Evolutionary conservation across 2,329 filamentous ascomycete genomes (phyloP).

Genomic region (Fusarium verticillioides): DNA sequence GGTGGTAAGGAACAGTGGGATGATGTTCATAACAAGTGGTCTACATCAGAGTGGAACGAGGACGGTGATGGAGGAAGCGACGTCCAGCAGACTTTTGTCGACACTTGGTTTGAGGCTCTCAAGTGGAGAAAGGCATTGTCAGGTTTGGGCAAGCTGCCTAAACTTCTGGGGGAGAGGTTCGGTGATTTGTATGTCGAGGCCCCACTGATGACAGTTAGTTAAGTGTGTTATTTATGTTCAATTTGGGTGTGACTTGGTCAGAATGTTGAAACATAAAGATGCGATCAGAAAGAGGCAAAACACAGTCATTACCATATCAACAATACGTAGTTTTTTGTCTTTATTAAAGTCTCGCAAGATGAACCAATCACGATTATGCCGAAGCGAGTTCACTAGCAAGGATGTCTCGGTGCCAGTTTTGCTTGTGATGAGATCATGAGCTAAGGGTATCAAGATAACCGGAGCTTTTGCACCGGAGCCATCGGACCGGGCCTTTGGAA

Average conservation of each 20-base stretch:
- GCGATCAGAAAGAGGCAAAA: background rate
- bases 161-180: background rate
- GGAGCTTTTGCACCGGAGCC: background rate
- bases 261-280: background rate
- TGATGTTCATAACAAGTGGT: background rate
- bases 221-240: background rate
- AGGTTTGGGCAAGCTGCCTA: background rate
- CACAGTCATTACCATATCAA: background rate
- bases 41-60: background rate
- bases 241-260: background rate
- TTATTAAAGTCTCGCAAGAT: rapidly evolving
- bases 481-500: background rate
- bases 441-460: background rate
- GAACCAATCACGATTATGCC: background rate
- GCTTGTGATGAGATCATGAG: background rate
- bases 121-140: background rate
- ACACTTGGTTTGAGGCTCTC: background rate
- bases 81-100: background rate
- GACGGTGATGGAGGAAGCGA: too few species aligned
- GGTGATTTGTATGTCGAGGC: background rate
- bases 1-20: background rate
- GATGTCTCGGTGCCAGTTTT: background rate
- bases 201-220: background rate
- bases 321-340: background rate
- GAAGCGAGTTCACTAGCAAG: background rate